Evolutionary conservation across 495 filamentous ascomycete species (phyloP).

Genomic region (Penicillium macrosclerotiorum): DNA sequence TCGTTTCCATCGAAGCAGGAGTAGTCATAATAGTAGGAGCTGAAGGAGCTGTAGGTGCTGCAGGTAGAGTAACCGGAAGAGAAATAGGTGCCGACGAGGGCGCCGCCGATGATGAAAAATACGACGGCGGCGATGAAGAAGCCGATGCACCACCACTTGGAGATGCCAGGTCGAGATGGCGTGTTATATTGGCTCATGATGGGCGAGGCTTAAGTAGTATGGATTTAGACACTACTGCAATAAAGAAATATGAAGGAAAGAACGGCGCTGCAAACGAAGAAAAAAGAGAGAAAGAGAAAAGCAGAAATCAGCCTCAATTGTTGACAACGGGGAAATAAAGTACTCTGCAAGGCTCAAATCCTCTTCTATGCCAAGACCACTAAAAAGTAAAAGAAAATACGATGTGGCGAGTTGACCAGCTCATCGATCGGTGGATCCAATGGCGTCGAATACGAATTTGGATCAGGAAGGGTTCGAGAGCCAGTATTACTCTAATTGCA

Average conservation of each 20-base stretch:
- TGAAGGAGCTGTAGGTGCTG: conserved; percentile 4
- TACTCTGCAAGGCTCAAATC: background rate
- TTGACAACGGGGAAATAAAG: background rate
- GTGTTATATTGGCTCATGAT: background rate
- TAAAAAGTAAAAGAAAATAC: conserved; percentile 5
- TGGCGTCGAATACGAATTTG: background rate
- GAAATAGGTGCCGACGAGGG: conserved; percentile 16
- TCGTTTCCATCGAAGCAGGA: conserved; percentile 5
- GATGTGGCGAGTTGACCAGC: conserved; percentile 1
- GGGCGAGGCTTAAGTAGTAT: background rate
- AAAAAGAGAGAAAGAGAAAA: background rate
- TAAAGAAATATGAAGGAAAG: background rate
- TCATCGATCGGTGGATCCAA: background rate
- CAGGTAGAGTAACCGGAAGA: conserved; percentile 6
- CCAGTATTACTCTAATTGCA: too few relatives aligned
- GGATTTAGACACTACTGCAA: background rate
- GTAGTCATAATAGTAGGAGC: conserved; percentile 3
- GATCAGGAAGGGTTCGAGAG: too few relatives aligned
- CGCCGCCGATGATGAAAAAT: conserved; percentile 23
- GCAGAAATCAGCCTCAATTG: background rate
- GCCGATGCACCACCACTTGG: conserved; percentile 23
- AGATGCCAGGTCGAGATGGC: background rate
- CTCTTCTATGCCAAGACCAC: too few relatives aligned
- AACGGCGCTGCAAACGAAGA: background rate
- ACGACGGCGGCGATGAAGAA: conserved; percentile 20